Percentiles rank a stretch among this genome's conserved stretches.
Evolutionary conservation across 2,329 filamentous ascomycete species (phyloP).

Genomic region (Aspergillus phoenicis): DNA sequence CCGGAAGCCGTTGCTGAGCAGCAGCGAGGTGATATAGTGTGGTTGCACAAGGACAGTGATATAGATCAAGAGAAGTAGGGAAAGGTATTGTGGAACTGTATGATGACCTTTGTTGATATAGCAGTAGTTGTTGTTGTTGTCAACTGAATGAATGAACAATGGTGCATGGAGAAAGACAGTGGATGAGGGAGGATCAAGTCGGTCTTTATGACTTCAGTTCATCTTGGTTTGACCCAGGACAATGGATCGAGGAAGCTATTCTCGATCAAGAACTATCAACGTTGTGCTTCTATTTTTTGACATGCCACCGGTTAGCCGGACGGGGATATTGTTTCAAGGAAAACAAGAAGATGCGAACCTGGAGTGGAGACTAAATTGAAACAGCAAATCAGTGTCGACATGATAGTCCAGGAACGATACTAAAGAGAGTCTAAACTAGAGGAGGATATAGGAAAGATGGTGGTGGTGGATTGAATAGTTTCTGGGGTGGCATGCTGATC

Average conservation of each 20-base stretch:
- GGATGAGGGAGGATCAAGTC: slow-evolving; percentile 12
- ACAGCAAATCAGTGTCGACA: slow-evolving; percentile 12
- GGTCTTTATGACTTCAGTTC: slow-evolving; percentile 19
- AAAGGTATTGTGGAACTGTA: not conserved
- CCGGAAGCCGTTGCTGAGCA: not conserved
- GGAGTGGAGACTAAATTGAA: slow-evolving; percentile 15
- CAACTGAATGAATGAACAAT: slow-evolving; percentile 7
- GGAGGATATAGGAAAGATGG: slow-evolving; percentile 8
- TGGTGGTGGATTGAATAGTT: slow-evolving; percentile 8
- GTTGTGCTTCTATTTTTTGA: slow-evolving; percentile 20
- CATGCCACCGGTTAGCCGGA: slow-evolving; percentile 1
- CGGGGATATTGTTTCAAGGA: slow-evolving; percentile 15
- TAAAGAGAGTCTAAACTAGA: slow-evolving; percentile 10
- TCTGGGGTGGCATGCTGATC: slow-evolving; percentile 15
- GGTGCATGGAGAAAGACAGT: slow-evolving; percentile 7
- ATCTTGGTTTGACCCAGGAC: slow-evolving; percentile 10
- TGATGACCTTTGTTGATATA: not conserved
- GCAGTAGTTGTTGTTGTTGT: slow-evolving; percentile 2
- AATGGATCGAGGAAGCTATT: not conserved
- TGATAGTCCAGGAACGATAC: slow-evolving; percentile 5
- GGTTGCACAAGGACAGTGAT: not conserved
- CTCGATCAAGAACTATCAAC: slow-evolving; percentile 13
- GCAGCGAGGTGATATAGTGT: not conserved
- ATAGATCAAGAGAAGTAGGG: not conserved
- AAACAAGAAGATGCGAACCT: slow-evolving; percentile 10